Conservation (phyloP, 2,329 filamentous ascomycete genomes). For the Anthostomella pinea region DNA sequence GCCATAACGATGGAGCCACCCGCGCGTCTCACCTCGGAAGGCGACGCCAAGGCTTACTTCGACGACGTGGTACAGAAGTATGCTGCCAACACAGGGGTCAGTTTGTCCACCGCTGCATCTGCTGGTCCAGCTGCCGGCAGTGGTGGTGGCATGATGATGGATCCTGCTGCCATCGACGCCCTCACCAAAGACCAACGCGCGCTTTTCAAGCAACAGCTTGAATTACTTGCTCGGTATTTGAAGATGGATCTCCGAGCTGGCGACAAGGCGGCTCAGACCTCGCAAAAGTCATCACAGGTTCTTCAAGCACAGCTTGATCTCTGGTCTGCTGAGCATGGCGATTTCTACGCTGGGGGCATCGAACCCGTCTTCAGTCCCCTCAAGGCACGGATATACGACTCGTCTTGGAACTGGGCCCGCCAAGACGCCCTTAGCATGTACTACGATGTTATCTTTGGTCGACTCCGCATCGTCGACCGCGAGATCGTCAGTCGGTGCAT, state of each 20-base stretch:
- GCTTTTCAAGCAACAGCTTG: slow-evolving; percentile 97
- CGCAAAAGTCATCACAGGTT: slow-evolving; percentile 80
- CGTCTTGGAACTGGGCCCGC: slow-evolving; percentile 98
- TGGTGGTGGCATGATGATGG: slow-evolving; percentile 97
- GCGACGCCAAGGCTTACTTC: slow-evolving; percentile 87
- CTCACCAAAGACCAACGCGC: slow-evolving; percentile 95
- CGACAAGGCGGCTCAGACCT: slow-evolving; percentile 85
- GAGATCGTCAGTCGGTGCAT: slow-evolving; percentile 99
- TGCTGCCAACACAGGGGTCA: slow-evolving; percentile 78
- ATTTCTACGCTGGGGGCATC: slow-evolving; percentile 93
- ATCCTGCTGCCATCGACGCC: slow-evolving; percentile 92
- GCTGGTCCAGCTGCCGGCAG: slow-evolving; percentile 69
- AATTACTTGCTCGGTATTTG: slow-evolving; percentile 90
- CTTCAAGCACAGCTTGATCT: slow-evolving; percentile 92
- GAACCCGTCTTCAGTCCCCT: slow-evolving; percentile 90
- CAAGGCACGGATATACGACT: slow-evolving; percentile 95
- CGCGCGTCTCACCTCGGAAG: slow-evolving; percentile 82
- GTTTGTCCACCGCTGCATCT: slow-evolving; percentile 70
- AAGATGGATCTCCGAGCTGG: slow-evolving; percentile 97
- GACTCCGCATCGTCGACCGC: slow-evolving; percentile 87
- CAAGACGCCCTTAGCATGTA: slow-evolving; percentile 98
- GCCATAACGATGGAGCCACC: slow-evolving; percentile 92
- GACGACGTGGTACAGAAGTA: slow-evolving; percentile 90
- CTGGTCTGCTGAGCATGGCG: slow-evolving; percentile 93
- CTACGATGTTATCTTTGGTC: slow-evolving; percentile 97